Evolutionary conservation across 352 stramenopile genomes (phyloP).

Genomic region (Phytophthora nicotianae): DNA sequence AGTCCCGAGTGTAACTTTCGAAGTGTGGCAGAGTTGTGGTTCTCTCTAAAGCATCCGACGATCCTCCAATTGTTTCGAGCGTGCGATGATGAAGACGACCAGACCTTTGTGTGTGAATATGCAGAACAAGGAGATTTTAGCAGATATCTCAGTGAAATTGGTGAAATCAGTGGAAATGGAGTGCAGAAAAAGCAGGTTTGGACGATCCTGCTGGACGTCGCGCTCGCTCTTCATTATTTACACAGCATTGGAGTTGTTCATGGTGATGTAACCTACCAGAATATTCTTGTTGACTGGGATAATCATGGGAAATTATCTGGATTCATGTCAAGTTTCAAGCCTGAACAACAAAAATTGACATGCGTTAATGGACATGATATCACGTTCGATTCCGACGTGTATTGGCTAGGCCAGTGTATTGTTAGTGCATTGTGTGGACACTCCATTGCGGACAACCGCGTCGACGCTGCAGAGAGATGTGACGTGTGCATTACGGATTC

Average conservation of each 20-base stretch:
- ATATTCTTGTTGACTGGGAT: neutral
- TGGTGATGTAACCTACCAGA: neutral
- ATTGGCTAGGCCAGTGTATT: neutral
- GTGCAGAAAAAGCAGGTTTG: neutral
- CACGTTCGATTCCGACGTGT: neutral
- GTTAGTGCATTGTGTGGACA: neutral
- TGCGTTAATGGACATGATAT: neutral
- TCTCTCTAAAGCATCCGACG: no score
- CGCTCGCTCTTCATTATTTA: neutral
- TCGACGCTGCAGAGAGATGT: neutral
- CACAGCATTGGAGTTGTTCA: neutral
- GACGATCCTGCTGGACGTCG: neutral
- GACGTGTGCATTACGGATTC: neutral
- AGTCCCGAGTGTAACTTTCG: no score
- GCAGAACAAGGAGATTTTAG: neutral
- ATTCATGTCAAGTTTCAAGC: neutral
- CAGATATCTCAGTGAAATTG: neutral
- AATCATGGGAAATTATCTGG: neutral
- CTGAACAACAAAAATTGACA: no score
- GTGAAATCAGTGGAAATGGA: neutral
- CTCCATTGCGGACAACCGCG: neutral
- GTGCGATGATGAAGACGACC: no score
- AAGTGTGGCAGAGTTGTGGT: no score
- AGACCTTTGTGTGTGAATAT: neutral
- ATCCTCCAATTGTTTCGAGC: no score